These are phyloP conservation scores for Pseudozyma sp. DNA, from an alignment of 1,284 basidiomycete species.

Conservation along the genomic window DNA sequence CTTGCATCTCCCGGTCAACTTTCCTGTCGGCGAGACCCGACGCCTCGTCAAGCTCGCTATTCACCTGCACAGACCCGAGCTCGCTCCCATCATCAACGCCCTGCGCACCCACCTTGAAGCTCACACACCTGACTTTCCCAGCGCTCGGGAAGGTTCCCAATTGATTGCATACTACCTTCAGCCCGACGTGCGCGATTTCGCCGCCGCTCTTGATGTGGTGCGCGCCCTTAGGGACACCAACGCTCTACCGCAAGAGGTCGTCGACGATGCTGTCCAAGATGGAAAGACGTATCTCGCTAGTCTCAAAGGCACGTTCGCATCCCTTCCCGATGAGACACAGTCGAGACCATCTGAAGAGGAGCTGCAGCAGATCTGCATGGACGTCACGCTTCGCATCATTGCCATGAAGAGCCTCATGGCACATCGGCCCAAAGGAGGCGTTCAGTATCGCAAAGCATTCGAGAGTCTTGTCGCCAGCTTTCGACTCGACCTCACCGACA, in stretches of 20 bases:
- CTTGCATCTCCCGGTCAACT: conserved; percentile 20
- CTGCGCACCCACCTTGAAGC: conserved; percentile 30
- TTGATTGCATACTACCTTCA: conserved; percentile 41
- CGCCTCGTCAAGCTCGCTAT: conserved; percentile 25
- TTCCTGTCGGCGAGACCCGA: conserved; percentile 37
- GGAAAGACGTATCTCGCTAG: conserved; percentile 19
- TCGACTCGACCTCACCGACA: conserved; percentile 33
- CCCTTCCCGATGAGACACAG: conserved; percentile 1
- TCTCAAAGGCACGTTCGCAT: conserved; percentile 8
- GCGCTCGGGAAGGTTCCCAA: conserved; percentile 36
- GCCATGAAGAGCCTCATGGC: conserved; percentile 33
- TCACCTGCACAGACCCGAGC: conserved; percentile 23
- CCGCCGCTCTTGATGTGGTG: conserved; percentile 35
- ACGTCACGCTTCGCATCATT: conserved; percentile 37
- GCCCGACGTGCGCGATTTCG: conserved; percentile 35
- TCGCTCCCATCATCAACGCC: conserved; percentile 30
- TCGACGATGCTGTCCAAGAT: conserved; percentile 32
- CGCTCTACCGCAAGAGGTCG: conserved; percentile 26
- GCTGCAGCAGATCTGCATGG: conserved; percentile 32
- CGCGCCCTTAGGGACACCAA: conserved; percentile 39
- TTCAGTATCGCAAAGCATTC: conserved; percentile 37
- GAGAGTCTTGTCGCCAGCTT: conserved; percentile 35
- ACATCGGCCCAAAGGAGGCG: conserved; percentile 23
- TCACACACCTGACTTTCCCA: conserved; percentile 31
- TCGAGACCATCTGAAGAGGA: conserved; percentile 8